Percentiles rank a stretch among this genome's conserved stretches.
phyloP scores from a whole-genome alignment of 192 early-diverging fungal species.

The Spizellomyces sp. region DNA sequence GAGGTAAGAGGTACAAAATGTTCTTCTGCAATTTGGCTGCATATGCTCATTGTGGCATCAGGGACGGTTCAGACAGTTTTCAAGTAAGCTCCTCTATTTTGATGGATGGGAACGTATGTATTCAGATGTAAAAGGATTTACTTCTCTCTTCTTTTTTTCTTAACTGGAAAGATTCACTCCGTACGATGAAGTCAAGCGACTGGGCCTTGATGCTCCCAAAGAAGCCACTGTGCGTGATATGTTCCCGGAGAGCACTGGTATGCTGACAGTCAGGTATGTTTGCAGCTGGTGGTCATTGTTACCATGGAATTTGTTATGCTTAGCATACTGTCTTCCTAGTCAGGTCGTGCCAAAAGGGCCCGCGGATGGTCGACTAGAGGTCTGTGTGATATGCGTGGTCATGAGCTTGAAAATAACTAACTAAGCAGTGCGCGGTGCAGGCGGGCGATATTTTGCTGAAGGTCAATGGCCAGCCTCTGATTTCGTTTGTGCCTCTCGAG shows the following conservation, averaged over 20 bases:
- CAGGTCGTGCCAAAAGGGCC: conserved; percentile 63
- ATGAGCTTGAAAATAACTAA: neutral
- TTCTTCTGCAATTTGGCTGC: neutral
- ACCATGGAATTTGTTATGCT: neutral
- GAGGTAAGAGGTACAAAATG: neutral
- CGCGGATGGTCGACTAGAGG: conserved; percentile 62
- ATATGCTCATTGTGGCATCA: neutral
- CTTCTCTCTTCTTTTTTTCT: conserved; percentile 1
- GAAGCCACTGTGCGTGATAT: conserved; percentile 60
- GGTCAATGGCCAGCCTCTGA: conserved; percentile 57
- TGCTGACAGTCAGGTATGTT: conserved; percentile 66
- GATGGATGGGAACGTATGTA: neutral
- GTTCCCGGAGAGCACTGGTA: conserved; percentile 70
- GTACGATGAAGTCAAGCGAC: conserved; percentile 59
- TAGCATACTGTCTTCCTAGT: conserved; percentile 15
- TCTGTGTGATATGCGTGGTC: neutral
- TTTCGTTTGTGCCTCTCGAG: conserved; percentile 73
- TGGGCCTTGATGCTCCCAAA: conserved; percentile 62
- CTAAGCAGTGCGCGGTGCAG: neutral
- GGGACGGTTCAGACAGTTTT: conserved; percentile 52
- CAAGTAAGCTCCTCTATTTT: conserved; percentile 5
- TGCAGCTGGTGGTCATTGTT: neutral
- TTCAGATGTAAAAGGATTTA: conserved; percentile 2
- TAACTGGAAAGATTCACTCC: conserved; percentile 19
- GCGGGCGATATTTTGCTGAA: conserved; percentile 45